phyloP scores from a whole-genome alignment of 1,139 yeast species.

The Suhomyces wounanorum region DNA sequence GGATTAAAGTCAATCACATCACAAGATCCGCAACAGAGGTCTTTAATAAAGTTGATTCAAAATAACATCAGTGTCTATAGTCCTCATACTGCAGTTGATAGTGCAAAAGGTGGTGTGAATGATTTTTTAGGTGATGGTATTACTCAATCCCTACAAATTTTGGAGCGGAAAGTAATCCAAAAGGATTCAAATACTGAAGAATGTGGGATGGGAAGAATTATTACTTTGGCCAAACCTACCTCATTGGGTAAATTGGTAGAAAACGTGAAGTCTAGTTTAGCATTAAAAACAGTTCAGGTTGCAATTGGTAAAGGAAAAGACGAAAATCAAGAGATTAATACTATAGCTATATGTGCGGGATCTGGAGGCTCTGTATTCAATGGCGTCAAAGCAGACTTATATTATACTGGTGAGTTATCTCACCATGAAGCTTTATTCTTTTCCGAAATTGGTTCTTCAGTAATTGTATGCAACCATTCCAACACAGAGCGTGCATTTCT shows the following conservation, averaged over 20 bases:
- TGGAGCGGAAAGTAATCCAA: conserved; percentile 31
- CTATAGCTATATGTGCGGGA: conserved; percentile 93
- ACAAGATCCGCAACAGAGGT: conserved; percentile 76
- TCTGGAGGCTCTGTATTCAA: conserved; percentile 77
- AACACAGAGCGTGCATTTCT: conserved; percentile 92
- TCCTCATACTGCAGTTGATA: conserved; percentile 96
- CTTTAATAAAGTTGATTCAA: conserved; percentile 70
- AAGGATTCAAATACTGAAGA: conserved; percentile 34
- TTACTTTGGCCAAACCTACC: conserved; percentile 49
- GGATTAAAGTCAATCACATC: conserved; percentile 78
- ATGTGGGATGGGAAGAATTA: conserved; percentile 85
- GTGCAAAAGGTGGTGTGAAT: conserved; percentile 88
- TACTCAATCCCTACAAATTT: conserved; percentile 28
- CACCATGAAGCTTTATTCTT: conserved; percentile 85
- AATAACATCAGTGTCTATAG: conserved; percentile 84
- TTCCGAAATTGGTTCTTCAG: conserved; percentile 71
- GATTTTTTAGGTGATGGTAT: conserved; percentile 82
- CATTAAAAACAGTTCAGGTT: conserved; percentile 62
- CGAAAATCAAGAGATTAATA: conserved; percentile 34
- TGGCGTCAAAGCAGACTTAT: conserved; percentile 72
- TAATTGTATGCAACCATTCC: conserved; percentile 82
- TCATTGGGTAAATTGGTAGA: conserved; percentile 48
- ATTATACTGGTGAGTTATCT: conserved; percentile 87
- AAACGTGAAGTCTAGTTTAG: conserved; percentile 57
- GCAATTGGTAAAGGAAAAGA: conserved; percentile 46